Percentiles rank a stretch among this genome's conserved stretches.
These are phyloP conservation scores for Dendrocalamus sinicus DNA, from an alignment of 176 grass and related monocot genomes.

Conservation along the genomic window DNA sequence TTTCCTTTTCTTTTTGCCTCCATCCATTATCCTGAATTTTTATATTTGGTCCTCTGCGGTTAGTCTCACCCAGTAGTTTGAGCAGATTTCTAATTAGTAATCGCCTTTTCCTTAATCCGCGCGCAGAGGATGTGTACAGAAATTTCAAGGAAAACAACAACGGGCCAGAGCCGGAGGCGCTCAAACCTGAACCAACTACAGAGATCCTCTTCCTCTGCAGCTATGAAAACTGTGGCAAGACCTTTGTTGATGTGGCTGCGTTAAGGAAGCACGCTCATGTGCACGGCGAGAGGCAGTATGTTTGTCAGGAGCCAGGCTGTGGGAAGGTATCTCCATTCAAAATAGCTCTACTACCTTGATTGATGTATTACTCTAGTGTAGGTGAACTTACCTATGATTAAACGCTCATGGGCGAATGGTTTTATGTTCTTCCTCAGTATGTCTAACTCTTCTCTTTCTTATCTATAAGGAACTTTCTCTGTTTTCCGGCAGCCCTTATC, in stretches of 20 bases:
- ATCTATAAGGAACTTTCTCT: not conserved
- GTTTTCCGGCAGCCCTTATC: not conserved
- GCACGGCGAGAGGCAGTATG: slow-evolving; percentile 70
- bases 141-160: slow-evolving; percentile 47
- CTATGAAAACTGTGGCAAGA: slow-evolving; percentile 74
- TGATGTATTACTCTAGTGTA: not conserved
- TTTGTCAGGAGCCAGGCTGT: slow-evolving; percentile 73
- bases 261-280: slow-evolving; percentile 73
- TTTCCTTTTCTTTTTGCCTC: not conserved
- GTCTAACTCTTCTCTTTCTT: not conserved
- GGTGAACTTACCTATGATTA: not conserved
- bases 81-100: not conserved
- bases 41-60: not conserved
- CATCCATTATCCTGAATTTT: no score
- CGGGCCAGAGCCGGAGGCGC: slow-evolving; percentile 39
- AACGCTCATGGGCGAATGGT: not conserved
- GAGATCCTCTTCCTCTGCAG: slow-evolving; percentile 91
- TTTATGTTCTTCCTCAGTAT: no score
- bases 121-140: slow-evolving; percentile 61
- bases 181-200: slow-evolving; percentile 62
- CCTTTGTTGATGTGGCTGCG: slow-evolving; percentile 67
- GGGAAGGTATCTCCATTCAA: slow-evolving; percentile 62
- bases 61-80: not conserved
- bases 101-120: not conserved
- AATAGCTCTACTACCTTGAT: not conserved